Conservation (phyloP, 768 basidiomycete species). For the Leccinellum rugosiceps region DNA sequence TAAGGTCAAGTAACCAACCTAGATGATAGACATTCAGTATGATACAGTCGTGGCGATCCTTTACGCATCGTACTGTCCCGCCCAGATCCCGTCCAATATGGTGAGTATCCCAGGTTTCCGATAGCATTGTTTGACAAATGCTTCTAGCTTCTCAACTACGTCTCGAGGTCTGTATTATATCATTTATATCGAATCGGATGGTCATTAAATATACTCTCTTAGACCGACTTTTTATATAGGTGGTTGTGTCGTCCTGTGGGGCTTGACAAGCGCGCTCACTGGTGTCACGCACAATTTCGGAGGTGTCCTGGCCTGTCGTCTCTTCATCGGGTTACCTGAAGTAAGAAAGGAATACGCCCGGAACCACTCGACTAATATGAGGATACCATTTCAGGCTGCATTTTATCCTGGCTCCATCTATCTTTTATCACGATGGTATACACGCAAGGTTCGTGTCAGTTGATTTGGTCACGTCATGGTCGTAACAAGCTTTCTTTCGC, state of each 20-base stretch:
- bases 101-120: background rate
- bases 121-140: background rate
- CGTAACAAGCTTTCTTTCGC: background rate
- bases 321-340: background rate
- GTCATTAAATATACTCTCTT: background rate
- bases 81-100: background rate
- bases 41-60: background rate
- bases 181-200: background rate
- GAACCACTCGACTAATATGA: background rate
- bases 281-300: background rate
- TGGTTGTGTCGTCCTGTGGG: background rate
- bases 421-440: constrained; percentile 3
- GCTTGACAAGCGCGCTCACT: background rate
- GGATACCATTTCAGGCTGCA: background rate
- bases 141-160: background rate
- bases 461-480: background rate
- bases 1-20: background rate
- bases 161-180: background rate
- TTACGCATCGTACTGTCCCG: background rate
- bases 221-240: background rate
- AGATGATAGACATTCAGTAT: background rate
- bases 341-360: background rate
- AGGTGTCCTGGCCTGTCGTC: background rate
- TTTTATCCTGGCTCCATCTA: constrained; percentile 1
- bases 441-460: background rate